Evolutionary conservation across 768 basidiomycete species (phyloP).

Genomic region (Leccinum ochraceum): DNA sequence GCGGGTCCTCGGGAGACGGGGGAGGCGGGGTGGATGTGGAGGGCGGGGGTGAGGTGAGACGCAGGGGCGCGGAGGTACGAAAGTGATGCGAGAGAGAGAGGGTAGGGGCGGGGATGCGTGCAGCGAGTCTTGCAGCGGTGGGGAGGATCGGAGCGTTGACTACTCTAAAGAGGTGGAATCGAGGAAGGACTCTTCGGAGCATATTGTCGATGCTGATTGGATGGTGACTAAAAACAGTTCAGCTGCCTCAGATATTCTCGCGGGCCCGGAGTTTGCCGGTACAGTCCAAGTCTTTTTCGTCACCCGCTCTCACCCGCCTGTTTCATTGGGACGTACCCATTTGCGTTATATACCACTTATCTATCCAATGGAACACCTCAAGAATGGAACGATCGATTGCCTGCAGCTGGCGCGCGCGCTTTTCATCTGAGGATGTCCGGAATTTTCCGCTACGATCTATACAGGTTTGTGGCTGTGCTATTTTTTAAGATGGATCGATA

Average conservation of each 20-base stretch:
- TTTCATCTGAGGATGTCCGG: constrained; percentile 6
- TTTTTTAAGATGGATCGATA: constrained; percentile 15
- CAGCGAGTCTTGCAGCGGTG: constrained; percentile 40
- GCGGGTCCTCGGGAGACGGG: constrained; percentile 9
- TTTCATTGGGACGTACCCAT: not conserved
- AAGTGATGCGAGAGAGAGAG: constrained; percentile 41
- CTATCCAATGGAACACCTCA: not conserved
- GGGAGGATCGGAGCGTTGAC: constrained; percentile 51
- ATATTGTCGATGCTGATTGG: constrained; percentile 28
- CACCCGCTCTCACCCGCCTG: constrained; percentile 2
- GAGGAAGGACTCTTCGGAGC: constrained; percentile 43
- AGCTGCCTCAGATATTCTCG: not conserved
- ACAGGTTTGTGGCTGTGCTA: constrained; percentile 28
- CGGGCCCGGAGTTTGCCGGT: not conserved
- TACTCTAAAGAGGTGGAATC: constrained; percentile 46
- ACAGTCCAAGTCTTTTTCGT: not conserved
- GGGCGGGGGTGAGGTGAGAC: constrained; percentile 38
- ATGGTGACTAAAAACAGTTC: not conserved
- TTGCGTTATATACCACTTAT: not conserved
- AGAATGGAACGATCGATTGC: not conserved
- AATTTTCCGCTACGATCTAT: constrained; percentile 17
- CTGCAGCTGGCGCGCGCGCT: not conserved
- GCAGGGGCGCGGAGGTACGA: constrained; percentile 45
- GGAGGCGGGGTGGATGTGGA: constrained; percentile 25
- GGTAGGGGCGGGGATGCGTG: constrained; percentile 24